A percentile compares a stretch with the other conserved stretches of the same genome.
Conservation (phyloP, 2,329 filamentous ascomycete genomes). For the Alternaria consortialis region DNA sequence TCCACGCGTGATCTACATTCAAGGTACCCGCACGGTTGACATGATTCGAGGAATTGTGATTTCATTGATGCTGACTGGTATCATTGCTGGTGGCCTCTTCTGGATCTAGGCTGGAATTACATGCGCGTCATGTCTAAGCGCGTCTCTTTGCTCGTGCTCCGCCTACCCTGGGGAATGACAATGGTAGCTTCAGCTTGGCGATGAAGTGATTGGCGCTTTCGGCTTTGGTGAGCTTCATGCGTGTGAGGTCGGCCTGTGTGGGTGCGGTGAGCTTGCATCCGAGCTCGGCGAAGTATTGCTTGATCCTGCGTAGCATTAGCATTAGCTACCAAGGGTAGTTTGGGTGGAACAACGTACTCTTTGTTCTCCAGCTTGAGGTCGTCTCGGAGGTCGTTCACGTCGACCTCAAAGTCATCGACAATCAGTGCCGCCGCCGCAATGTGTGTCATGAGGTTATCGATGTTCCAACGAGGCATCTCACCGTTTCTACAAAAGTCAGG, state of each 20-base stretch:
- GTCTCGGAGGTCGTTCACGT: slow-evolving; percentile 73
- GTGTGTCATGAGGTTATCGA: slow-evolving; percentile 76
- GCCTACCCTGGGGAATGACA: slow-evolving; percentile 77
- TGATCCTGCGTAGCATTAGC: slow-evolving; percentile 56
- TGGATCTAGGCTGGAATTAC: slow-evolving; percentile 8
- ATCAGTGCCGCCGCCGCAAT: slow-evolving; percentile 75
- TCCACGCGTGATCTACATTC: slow-evolving; percentile 1
- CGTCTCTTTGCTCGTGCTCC: slow-evolving; percentile 30
- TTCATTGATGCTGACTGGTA: background rate
- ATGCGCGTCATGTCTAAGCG: background rate
- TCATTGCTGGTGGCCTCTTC: background rate
- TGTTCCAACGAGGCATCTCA: slow-evolving; percentile 74
- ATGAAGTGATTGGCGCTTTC: slow-evolving; percentile 68
- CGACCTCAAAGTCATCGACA: slow-evolving; percentile 76
- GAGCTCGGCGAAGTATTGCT: slow-evolving; percentile 77
- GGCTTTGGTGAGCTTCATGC: slow-evolving; percentile 67
- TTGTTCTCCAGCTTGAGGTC: slow-evolving; percentile 77
- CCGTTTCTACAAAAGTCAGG: slow-evolving; percentile 39
- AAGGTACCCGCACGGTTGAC: slow-evolving; percentile 3
- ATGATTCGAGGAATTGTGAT: background rate
- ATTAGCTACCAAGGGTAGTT: background rate
- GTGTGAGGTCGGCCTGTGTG: slow-evolving; percentile 59
- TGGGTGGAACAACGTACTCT: slow-evolving; percentile 53
- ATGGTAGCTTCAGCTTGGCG: slow-evolving; percentile 77
- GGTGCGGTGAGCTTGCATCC: slow-evolving; percentile 68